Base-by-base conservation (phyloP, 2,329 filamentous ascomycete genomes). In the Fusarium globosum region DNA sequence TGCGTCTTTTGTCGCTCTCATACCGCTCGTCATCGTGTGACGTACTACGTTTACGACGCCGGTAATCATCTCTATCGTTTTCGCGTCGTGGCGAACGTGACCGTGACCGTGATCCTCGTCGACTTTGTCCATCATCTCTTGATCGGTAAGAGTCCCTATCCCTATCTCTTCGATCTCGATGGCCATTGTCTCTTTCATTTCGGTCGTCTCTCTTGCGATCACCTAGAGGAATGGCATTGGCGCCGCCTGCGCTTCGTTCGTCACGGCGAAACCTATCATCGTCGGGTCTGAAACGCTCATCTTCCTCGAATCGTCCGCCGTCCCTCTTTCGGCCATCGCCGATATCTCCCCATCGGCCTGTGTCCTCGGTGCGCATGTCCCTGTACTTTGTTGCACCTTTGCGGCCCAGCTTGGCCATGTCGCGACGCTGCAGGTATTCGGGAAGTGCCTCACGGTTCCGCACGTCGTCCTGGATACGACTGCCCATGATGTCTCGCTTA, bases 321-420 rank as follows among this genome's bases (percentile, higher is more conserved):
- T 81, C 72, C 74, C 82, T 58, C 74, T 78, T 80, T 81, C 75
- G 79, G 81, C 74, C 82, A 85, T 90, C 89, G 33, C 88, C 88
- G 72, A 88, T 87, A 53, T 91, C 87, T 8, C 92, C 96, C 92
- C 95, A 98, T 36, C 88, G 86, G 0, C 96, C 96, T 1, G 96
- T 99, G 82, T 99, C 96, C 83, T 99, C 96, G 20, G 87, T 90
- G 80, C 91, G 92, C 79, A 99, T 88, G 82, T 99, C 96, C 77
- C 89, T 93, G 83, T 98, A 98, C 82, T 93, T 94, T 12, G 94
- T 95, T 35, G 94, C 91, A 26, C 96, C 96, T 85, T 97, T 97
- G 84, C 93, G 94, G 28, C 96, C 96, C 33, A 99, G 83, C 84
- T 95, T 96, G 20, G 95, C 96, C 92, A 96, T 94, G 82, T 98